Evolutionary conservation across 257 asterid genomes (phyloP).

Genomic region (Lithospermum erythrorhizon): DNA sequence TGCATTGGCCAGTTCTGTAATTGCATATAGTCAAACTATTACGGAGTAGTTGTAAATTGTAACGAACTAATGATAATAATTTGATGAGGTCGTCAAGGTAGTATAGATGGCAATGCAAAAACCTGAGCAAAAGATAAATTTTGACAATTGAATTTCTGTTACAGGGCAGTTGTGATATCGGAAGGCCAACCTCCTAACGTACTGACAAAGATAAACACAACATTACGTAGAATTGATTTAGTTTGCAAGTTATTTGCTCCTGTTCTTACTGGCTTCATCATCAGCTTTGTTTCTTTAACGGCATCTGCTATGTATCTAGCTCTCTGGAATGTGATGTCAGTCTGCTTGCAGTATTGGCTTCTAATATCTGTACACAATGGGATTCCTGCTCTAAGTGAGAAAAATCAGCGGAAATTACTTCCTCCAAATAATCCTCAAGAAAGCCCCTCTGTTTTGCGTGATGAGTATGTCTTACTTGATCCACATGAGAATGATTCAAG

Average conservation of each 20-base stretch:
- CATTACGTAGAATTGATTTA: constrained; percentile 73
- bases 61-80: too few relatives aligned
- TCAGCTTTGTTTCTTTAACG: constrained; percentile 65
- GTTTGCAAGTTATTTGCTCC: constrained; percentile 74
- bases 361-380: constrained; percentile 60
- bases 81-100: too few relatives aligned
- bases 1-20: too few relatives aligned
- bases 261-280: constrained; percentile 61
- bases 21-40: too few relatives aligned
- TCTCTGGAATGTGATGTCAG: constrained; percentile 60
- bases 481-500: constrained; percentile 13
- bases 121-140: neutral
- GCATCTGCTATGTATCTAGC: constrained; percentile 70
- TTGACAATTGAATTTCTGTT: constrained; percentile 3
- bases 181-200: constrained; percentile 53
- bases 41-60: too few relatives aligned
- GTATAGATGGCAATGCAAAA: neutral
- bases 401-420: constrained; percentile 25
- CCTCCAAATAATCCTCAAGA: constrained; percentile 14
- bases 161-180: constrained; percentile 89
- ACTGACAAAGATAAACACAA: constrained; percentile 66
- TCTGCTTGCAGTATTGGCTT: constrained; percentile 66
- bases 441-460: constrained; percentile 18
- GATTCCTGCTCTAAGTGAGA: constrained; percentile 49
- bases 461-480: constrained; percentile 13